Evolutionary conservation across 2,329 filamentous ascomycete species (phyloP).

Genomic region (Exophiala calicioides): DNA sequence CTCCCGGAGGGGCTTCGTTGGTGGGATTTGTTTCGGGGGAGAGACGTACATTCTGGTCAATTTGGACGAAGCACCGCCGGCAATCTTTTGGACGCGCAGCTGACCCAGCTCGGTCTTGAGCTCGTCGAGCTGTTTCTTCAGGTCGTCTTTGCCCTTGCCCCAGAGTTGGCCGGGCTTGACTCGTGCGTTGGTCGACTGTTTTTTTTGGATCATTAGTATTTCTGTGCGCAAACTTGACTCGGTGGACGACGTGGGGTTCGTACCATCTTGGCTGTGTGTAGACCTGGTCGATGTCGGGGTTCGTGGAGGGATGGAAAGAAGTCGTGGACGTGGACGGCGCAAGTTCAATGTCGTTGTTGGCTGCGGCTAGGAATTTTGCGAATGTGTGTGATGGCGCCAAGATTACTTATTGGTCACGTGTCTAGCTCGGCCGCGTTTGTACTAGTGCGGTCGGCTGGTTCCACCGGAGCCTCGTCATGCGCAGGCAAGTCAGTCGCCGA

Average conservation of each 20-base stretch:
- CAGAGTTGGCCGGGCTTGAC: slow-evolving; percentile 97
- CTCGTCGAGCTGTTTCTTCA: slow-evolving; percentile 91
- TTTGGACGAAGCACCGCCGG: slow-evolving; percentile 83
- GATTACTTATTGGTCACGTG: slow-evolving; percentile 13
- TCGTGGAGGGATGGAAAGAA: slow-evolving; percentile 10
- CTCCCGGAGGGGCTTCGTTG: too few species aligned
- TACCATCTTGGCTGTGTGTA: slow-evolving; percentile 29
- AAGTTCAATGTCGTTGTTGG: slow-evolving; percentile 6
- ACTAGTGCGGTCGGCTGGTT: neutral
- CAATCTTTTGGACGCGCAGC: slow-evolving; percentile 97
- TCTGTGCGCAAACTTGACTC: neutral
- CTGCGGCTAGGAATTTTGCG: slow-evolving; percentile 13
- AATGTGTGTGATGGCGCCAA: slow-evolving; percentile 14
- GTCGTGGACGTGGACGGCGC: slow-evolving; percentile 17
- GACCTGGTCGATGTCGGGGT: slow-evolving; percentile 22
- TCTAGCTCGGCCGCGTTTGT: neutral
- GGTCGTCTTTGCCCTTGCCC: slow-evolving; percentile 99
- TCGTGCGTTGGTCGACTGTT: slow-evolving; percentile 62
- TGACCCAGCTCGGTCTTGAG: slow-evolving; percentile 95
- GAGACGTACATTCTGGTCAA: slow-evolving; percentile 89
- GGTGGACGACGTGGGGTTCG: neutral
- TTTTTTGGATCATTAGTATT: slow-evolving; percentile 15
- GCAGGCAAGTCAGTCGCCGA: neutral
- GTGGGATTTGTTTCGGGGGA: neutral
- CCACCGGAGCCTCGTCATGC: slow-evolving; percentile 11